phyloP scores from a whole-genome alignment of 495 filamentous ascomycete genomes.

The Clavariopsis aquatica region DNA sequence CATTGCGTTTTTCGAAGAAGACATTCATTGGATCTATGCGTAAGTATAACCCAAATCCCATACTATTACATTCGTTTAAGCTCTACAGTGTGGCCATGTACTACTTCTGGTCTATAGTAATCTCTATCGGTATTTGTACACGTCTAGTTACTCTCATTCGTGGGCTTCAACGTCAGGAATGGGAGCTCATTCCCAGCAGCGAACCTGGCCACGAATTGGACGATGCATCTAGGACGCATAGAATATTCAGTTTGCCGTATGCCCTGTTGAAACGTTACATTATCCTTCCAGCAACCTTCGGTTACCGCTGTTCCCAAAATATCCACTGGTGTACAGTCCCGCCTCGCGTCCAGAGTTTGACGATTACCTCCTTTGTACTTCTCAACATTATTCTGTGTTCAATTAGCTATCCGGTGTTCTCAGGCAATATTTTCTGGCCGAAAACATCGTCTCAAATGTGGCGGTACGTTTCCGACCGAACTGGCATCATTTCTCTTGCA shows the following conservation, averaged over 20 bases:
- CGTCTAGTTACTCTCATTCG: slow-evolving; percentile 15
- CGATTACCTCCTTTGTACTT: slow-evolving; percentile 48
- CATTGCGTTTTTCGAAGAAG: slow-evolving; percentile 4
- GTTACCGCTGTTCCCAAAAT: slow-evolving; percentile 29
- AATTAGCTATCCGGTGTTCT: slow-evolving; percentile 46
- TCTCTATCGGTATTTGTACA: slow-evolving; percentile 15
- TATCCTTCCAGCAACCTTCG: slow-evolving; percentile 44
- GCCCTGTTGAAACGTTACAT: slow-evolving; percentile 37
- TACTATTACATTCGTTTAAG: not conserved
- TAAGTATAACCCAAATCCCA: not conserved
- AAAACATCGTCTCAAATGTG: slow-evolving; percentile 13
- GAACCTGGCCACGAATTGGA: not conserved
- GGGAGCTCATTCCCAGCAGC: not conserved
- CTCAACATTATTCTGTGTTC: slow-evolving; percentile 47
- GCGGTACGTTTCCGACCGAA: slow-evolving; percentile 31
- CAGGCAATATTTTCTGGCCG: slow-evolving; percentile 29
- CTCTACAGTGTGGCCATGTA: slow-evolving; percentile 8
- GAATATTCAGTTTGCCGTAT: not conserved
- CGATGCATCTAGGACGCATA: too few species aligned
- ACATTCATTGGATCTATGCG: slow-evolving; percentile 22
- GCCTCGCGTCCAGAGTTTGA: slow-evolving; percentile 47
- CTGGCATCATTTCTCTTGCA: slow-evolving; percentile 29
- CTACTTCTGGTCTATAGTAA: slow-evolving; percentile 25
- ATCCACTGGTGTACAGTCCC: slow-evolving; percentile 47
- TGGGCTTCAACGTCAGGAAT: slow-evolving; percentile 2